Conservation (phyloP, 2,329 filamentous ascomycete genomes). For the Biscogniauxia marginata region DNA sequence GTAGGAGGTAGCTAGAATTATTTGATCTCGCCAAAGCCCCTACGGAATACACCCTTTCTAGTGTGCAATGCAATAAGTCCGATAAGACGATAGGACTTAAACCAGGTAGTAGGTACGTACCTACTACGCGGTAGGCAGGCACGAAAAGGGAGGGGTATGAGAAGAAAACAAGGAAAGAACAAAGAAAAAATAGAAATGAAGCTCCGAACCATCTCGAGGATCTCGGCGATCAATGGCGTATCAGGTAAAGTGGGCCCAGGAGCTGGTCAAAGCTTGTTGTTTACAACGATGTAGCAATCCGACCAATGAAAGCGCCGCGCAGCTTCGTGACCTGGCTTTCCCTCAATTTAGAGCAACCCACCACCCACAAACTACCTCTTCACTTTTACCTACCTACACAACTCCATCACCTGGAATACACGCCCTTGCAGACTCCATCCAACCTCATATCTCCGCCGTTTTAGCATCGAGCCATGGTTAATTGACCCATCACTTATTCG, state of each 20-base stretch:
- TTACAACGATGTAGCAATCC: conserved; percentile 19
- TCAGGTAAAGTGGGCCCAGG: neutral
- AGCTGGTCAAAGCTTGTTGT: conserved; percentile 30
- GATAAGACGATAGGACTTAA: too few species aligned
- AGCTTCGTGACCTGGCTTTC: conserved; percentile 11
- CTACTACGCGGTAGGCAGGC: too few species aligned
- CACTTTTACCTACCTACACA: conserved; percentile 2
- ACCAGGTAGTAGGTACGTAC: too few species aligned
- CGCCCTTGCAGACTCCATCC: conserved; percentile 5
- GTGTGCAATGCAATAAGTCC: too few species aligned
- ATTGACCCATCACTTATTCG: conserved; percentile 13
- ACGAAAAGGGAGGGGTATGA: neutral
- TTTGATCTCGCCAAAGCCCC: too few species aligned
- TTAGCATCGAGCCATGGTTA: conserved; percentile 21
- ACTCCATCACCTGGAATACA: conserved; percentile 4
- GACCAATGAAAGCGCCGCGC: conserved; percentile 21
- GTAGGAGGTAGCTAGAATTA: too few species aligned
- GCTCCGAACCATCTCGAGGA: too few species aligned
- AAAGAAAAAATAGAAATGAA: too few species aligned
- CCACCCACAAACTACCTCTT: conserved; percentile 12
- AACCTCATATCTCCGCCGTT: conserved; percentile 1
- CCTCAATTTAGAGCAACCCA: conserved; percentile 11
- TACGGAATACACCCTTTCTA: too few species aligned
- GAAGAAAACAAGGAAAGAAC: neutral
- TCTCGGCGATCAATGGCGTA: neutral